Evolutionary conservation across 2,329 filamentous ascomycete genomes (phyloP), one percentile per base, ranked within the genome.

Genomic region (Lasiodiplodia sp.): DNA sequence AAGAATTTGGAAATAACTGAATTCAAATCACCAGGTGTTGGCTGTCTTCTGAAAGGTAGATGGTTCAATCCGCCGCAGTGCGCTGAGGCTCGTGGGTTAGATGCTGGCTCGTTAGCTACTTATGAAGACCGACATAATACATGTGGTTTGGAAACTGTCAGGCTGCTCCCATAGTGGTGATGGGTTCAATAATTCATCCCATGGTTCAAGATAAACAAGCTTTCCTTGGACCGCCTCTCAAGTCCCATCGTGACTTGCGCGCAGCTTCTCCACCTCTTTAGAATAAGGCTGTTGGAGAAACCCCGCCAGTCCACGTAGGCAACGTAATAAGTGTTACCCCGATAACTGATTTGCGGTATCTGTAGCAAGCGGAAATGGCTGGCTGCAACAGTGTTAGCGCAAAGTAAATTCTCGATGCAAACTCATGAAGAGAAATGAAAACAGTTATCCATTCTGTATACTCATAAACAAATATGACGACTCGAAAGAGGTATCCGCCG

Each of bases 401-500:
- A 60, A 47, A 44, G 18, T 12, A n/a, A 47, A 16, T 23, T 38
- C 55, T 28, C 25, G 23, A 25, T 23, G n/a, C 31, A n/a, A 25
- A 47, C 4, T n/a, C 38, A 44, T 31, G 16, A 8, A n/a, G 34
- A 37, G 14, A 37, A 63, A 49, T 23, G 40, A 51, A 49, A 49
- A 34, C 25, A 21, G 51, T 53, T 23, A 37, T 63, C 25, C 58
- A 63, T 51, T 63, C 25, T 63, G 44, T 51, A 23, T 63, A 25
- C 58, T 18, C 21, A 63, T 28, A 37, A 34, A 51, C 28, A 51
- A 51, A 31, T 8, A 37, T 23, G 58, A 31, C 10, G 28, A 5
- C 34, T 16, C 21, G 18, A 14, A 23, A 34, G 38, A 51, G 11
- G 58, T 63, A 51, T 63, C 44, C 58, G 40, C 58, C 58, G 25